Percentiles rank a stretch among this genome's conserved stretches.
Evolutionary conservation across 106 monocot species (phyloP).

Genomic region (Dioscorea alata): DNA sequence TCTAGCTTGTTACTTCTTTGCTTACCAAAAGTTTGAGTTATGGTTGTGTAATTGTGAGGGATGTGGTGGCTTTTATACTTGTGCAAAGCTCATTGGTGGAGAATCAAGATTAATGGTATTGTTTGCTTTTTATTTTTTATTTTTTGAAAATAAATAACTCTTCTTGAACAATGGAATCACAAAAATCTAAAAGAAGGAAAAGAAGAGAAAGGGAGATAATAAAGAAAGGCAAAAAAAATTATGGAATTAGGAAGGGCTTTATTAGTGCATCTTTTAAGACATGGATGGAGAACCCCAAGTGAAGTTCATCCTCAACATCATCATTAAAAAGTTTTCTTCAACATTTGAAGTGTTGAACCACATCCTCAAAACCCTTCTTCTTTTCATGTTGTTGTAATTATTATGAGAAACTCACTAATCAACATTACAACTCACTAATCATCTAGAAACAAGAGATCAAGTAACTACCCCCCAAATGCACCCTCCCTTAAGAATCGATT

Average conservation of each 20-base stretch:
- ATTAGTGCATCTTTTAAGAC: conserved; percentile 37
- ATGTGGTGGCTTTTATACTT: conserved; percentile 33
- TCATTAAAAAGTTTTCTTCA: neutral
- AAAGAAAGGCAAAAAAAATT: conserved; percentile 11
- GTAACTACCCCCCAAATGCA: neutral
- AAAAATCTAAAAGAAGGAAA: conserved; percentile 24
- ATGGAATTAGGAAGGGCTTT: conserved; percentile 10
- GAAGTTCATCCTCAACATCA: conserved; percentile 14
- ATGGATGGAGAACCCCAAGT: neutral
- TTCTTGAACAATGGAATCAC: conserved; percentile 29
- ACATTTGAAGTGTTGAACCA: neutral
- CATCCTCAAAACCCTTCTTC: neutral
- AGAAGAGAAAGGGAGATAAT: conserved; percentile 34
- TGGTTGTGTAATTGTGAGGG: conserved; percentile 9
- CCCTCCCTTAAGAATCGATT: conserved; percentile 18
- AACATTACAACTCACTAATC: neutral
- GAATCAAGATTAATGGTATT: conserved; percentile 46
- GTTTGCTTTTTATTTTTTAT: conserved; percentile 22
- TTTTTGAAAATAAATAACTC: conserved; percentile 1
- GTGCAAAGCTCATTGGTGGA: conserved; percentile 32
- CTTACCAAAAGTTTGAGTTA: no score
- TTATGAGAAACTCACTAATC: neutral
- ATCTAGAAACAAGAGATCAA: neutral
- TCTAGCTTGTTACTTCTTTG: no score
- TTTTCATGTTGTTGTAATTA: neutral